A percentile compares a stretch with the other conserved stretches of the same genome.
These are phyloP conservation scores for Bromus sterilis DNA, from an alignment of 176 grass and related monocot genomes.

Conservation along the genomic window DNA sequence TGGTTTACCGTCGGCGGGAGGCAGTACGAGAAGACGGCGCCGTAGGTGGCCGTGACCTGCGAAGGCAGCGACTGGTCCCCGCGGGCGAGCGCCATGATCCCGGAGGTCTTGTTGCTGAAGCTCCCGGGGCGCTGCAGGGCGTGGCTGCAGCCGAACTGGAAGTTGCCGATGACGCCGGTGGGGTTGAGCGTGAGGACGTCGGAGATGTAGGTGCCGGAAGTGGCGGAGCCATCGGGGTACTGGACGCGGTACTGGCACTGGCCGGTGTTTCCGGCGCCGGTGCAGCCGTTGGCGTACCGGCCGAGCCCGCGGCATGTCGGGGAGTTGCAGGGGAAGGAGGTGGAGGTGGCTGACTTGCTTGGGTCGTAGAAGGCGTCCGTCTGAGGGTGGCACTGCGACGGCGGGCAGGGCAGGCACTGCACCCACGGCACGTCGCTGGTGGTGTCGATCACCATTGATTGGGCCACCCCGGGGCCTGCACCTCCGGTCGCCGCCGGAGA, in stretches of 20 bases:
- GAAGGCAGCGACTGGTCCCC: background rate
- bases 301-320: background rate
- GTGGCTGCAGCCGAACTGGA: constrained; percentile 11
- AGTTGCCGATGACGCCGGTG: background rate
- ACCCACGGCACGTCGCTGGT: constrained; percentile 59
- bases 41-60: background rate
- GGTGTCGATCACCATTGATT: constrained; percentile 33
- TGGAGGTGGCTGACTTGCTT: background rate
- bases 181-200: background rate
- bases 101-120: background rate
- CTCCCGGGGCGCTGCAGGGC: background rate
- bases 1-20: background rate
- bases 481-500: background rate
- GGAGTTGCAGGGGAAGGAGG: constrained; percentile 1
- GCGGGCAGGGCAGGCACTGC: constrained; percentile 25
- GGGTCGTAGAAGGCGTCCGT: background rate
- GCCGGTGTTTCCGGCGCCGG: background rate
- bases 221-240: background rate
- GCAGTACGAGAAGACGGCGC: constrained; percentile 8
- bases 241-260: constrained; percentile 19
- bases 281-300: background rate
- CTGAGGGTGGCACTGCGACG: background rate
- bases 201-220: background rate
- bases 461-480: background rate
- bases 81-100: constrained; percentile 3